Evolutionary conservation across 1,284 basidiomycete genomes (phyloP).

Genomic region (Neolentinus lepideus): DNA sequence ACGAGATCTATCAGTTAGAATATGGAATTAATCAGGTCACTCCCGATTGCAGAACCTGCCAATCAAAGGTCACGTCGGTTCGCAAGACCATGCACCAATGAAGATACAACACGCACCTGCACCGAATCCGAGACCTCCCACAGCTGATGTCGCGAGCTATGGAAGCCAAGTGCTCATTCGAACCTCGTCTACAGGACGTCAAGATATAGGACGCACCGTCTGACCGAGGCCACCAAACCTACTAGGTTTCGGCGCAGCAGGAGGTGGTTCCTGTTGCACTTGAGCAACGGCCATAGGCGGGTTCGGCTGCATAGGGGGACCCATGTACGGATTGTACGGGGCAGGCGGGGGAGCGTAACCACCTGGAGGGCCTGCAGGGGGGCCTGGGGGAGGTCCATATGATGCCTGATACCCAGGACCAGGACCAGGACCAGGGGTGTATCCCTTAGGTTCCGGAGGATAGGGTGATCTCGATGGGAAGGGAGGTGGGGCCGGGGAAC

Average conservation of each 20-base stretch:
- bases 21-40: background rate
- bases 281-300: background rate
- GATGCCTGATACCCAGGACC: slow-evolving; percentile 4
- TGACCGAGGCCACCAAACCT: slow-evolving; percentile 53
- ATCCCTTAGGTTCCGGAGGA: background rate
- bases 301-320: slow-evolving; percentile 3
- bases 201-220: slow-evolving; percentile 30
- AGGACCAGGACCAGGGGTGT: background rate
- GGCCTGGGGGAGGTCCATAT: slow-evolving; percentile 12
- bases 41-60: background rate
- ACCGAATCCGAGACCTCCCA: slow-evolving; percentile 67
- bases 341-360: slow-evolving; percentile 12
- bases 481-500: slow-evolving; percentile 10
- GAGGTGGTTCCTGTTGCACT: background rate
- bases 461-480: slow-evolving; percentile 11
- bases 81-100: background rate
- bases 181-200: slow-evolving; percentile 25
- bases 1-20: background rate
- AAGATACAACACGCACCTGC: slow-evolving; percentile 31
- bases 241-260: slow-evolving; percentile 10
- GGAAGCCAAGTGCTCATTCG: slow-evolving; percentile 34
- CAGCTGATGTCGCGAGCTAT: slow-evolving; percentile 34
- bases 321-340: slow-evolving; percentile 5
- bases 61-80: background rate
- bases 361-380: slow-evolving; percentile 13